phyloP scores from a whole-genome alignment of 345 rosid species.

The Syzygium grande region DNA sequence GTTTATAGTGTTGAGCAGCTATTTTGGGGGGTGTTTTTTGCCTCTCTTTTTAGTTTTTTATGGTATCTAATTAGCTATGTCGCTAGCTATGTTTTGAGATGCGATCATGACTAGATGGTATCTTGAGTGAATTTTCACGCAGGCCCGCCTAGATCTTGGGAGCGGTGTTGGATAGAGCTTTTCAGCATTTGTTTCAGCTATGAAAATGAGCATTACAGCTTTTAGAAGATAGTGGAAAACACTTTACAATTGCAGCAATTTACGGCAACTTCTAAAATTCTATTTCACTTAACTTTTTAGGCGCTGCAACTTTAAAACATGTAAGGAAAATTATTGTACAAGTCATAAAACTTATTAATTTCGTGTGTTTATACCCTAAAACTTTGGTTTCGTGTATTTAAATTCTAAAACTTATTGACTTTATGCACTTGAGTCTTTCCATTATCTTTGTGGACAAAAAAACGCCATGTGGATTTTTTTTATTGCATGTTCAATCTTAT shows the following conservation, averaged over 20 bases:
- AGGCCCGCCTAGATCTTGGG: not conserved
- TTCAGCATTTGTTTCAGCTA: not conserved
- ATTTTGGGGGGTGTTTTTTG: not conserved
- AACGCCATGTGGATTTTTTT: not conserved
- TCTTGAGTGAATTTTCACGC: not conserved
- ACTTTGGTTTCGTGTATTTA: not conserved
- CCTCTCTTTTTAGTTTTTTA: not conserved
- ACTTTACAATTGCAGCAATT: not conserved
- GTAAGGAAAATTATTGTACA: not conserved
- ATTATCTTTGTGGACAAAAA: not conserved
- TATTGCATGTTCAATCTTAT: not conserved
- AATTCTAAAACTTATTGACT: not conserved
- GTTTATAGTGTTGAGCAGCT: not conserved
- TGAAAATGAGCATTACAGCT: not conserved
- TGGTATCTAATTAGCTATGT: not conserved
- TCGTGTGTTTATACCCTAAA: too few relatives aligned
- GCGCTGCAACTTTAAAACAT: not conserved
- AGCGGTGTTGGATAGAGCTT: not conserved
- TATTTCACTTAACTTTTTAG: not conserved
- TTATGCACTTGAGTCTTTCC: not conserved
- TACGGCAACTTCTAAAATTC: not conserved
- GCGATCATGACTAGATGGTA: not conserved
- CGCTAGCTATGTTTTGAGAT: not conserved
- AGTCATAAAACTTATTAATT: not conserved
- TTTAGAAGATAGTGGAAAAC: not conserved